Conservation (phyloP, 495 filamentous ascomycete genomes). For the Penicillium canariense region DNA sequence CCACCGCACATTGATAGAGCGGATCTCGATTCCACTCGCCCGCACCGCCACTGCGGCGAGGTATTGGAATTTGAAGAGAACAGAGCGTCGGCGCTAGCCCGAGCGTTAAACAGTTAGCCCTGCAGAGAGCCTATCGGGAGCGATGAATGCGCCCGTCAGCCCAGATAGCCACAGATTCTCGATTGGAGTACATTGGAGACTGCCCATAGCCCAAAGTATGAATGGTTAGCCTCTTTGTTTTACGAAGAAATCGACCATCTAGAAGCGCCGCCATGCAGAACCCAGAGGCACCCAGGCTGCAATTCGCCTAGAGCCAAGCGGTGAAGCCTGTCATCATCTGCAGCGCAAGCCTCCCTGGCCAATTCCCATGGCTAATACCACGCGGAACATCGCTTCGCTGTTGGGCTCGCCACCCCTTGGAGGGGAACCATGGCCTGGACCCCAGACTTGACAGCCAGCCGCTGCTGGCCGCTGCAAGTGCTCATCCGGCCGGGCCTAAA, state of each 20-base stretch:
- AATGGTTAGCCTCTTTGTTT: neutral
- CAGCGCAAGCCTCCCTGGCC: neutral
- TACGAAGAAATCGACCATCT: neutral
- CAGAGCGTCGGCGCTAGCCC: neutral
- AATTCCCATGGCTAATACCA: neutral
- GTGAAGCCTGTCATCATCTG: neutral
- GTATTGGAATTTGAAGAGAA: neutral
- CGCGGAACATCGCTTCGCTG: neutral
- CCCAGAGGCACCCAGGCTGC: neutral
- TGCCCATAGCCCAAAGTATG: neutral
- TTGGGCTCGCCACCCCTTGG: neutral
- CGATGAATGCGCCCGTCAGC: neutral
- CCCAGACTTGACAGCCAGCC: neutral
- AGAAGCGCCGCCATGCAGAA: neutral
- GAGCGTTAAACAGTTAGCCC: neutral
- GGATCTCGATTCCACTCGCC: too few species aligned
- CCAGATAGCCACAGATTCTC: neutral
- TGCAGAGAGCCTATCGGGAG: constrained; percentile 1
- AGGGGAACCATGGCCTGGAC: neutral
- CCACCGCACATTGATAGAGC: neutral
- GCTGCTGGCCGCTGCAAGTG: neutral
- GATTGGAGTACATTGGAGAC: neutral
- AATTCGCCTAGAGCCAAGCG: neutral
- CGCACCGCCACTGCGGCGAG: neutral
- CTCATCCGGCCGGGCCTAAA: constrained; percentile 3